phyloP scores from a whole-genome alignment of 768 basidiomycete species.

The Termitomyces sp. region DNA sequence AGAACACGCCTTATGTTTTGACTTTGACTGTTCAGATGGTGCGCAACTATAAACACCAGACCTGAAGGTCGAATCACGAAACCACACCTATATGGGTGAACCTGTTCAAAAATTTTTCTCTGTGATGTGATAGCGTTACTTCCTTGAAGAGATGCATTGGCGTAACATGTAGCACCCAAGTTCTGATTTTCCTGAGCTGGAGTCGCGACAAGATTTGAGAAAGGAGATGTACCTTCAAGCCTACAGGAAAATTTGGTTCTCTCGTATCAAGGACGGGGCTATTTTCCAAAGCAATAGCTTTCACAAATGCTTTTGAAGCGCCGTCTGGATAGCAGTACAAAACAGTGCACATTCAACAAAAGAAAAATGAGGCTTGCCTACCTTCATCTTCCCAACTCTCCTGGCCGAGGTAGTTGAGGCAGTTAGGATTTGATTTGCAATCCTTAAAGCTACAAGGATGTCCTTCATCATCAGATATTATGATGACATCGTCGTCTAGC shows the following conservation, averaged over 20 bases:
- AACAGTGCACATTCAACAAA: conserved; percentile 3
- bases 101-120: not conserved
- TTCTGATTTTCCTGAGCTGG: conserved; percentile 49
- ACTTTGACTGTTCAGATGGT: conserved; percentile 47
- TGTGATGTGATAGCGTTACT: conserved; percentile 5
- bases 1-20: conserved; percentile 33
- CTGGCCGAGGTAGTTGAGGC: conserved; percentile 86
- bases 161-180: conserved; percentile 95
- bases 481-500: conserved; percentile 58
- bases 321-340: conserved; percentile 34
- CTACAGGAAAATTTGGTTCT: conserved; percentile 61
- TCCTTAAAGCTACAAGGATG: conserved; percentile 52
- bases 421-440: conserved; percentile 79
- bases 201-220: not conserved
- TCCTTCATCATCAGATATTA: conserved; percentile 66
- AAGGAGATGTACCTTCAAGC: conserved; percentile 57
- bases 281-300: conserved; percentile 46
- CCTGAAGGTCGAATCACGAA: conserved; percentile 78
- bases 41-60: conserved; percentile 78
- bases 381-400: conserved; percentile 78
- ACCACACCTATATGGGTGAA: conserved; percentile 71
- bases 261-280: conserved; percentile 52
- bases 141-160: conserved; percentile 92
- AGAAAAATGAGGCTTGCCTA: conserved; percentile 20
- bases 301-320: conserved; percentile 48